Percentiles rank a stretch among this genome's conserved stretches.
These are phyloP conservation scores for Penicillium griseofulvum DNA, from an alignment of 2,329 filamentous ascomycete species.

Conservation along the genomic window DNA sequence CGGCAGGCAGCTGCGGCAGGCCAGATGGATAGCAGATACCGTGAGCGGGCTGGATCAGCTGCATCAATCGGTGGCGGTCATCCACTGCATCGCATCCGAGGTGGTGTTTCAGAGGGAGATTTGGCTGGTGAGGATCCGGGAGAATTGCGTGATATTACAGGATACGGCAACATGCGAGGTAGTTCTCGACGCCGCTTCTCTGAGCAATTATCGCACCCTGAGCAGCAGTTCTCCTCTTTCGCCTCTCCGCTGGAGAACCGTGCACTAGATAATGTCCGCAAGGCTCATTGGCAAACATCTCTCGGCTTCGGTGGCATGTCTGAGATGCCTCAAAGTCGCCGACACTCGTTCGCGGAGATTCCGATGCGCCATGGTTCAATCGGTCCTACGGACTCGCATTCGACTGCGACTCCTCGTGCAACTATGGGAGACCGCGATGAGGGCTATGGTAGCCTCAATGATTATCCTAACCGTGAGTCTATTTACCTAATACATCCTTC, in stretches of 20 bases:
- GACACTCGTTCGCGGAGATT: slow-evolving; percentile 53
- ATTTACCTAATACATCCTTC: slow-evolving; percentile 34
- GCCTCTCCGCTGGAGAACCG: slow-evolving; percentile 42
- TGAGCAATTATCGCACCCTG: slow-evolving; percentile 43
- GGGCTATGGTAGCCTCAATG: slow-evolving; percentile 35
- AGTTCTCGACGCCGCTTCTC: slow-evolving; percentile 44
- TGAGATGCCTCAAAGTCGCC: slow-evolving; percentile 50
- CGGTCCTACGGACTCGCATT: slow-evolving; percentile 23
- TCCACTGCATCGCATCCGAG: slow-evolving; percentile 41
- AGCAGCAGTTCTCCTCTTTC: slow-evolving; percentile 41
- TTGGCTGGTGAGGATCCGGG: slow-evolving; percentile 46
- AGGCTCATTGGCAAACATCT: slow-evolving; percentile 52
- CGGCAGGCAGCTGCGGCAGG: slow-evolving; percentile 45
- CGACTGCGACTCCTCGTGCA: slow-evolving; percentile 31
- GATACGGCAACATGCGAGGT: slow-evolving; percentile 40
- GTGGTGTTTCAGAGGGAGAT: slow-evolving; percentile 46
- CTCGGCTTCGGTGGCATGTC: slow-evolving; percentile 48
- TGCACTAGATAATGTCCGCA: slow-evolving; percentile 45
- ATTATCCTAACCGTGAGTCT: slow-evolving; percentile 36
- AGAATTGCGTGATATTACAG: slow-evolving; percentile 41
- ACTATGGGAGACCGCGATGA: slow-evolving; percentile 40
- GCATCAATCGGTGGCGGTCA: slow-evolving; percentile 36
- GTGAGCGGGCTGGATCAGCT: slow-evolving; percentile 44
- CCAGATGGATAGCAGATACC: slow-evolving; percentile 38
- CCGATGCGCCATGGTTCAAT: slow-evolving; percentile 48